Conservation (phyloP, 805 yeast genomes). For the Wickerhamomyces silvicola region DNA sequence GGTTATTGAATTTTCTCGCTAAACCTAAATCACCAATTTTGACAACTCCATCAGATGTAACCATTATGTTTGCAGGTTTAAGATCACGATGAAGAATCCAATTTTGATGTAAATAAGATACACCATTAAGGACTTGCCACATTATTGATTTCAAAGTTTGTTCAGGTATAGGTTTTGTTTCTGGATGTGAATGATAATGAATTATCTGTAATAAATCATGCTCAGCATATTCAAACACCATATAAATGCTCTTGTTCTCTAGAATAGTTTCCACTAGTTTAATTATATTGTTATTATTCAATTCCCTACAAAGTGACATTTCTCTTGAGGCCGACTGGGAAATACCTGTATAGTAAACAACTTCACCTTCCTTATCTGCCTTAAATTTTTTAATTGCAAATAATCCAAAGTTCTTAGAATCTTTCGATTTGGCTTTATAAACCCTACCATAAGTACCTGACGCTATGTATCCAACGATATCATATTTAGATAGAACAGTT, state of each 20-base stretch:
- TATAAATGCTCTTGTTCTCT: slow-evolving; percentile 84
- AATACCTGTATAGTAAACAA: slow-evolving; percentile 85
- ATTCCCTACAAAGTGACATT: slow-evolving; percentile 89
- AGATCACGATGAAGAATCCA: slow-evolving; percentile 95
- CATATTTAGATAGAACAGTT: slow-evolving; percentile 79
- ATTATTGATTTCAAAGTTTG: slow-evolving; percentile 73
- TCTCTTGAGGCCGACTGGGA: slow-evolving; percentile 95
- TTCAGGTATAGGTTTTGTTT: slow-evolving; percentile 70
- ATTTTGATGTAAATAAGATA: slow-evolving; percentile 85
- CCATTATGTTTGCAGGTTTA: slow-evolving; percentile 98
- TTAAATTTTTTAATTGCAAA: slow-evolving; percentile 93
- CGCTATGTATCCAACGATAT: slow-evolving; percentile 90
- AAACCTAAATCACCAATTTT: slow-evolving; percentile 94
- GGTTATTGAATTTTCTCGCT: slow-evolving; percentile 82
- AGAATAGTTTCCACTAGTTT: slow-evolving; percentile 74
- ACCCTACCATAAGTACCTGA: slow-evolving; percentile 98
- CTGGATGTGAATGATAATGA: slow-evolving; percentile 91
- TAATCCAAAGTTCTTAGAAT: slow-evolving; percentile 17
- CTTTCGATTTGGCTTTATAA: slow-evolving; percentile 70
- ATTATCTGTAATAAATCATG: slow-evolving; percentile 92
- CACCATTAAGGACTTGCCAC: slow-evolving; percentile 92
- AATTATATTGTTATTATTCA: slow-evolving; percentile 74
- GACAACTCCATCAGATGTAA: slow-evolving; percentile 79
- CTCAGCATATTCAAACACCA: slow-evolving; percentile 95
- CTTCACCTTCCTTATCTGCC: slow-evolving; percentile 87